Evolutionary conservation across 2,329 filamentous ascomycete genomes (phyloP).

Genomic region (Aspergillus intermedius): DNA sequence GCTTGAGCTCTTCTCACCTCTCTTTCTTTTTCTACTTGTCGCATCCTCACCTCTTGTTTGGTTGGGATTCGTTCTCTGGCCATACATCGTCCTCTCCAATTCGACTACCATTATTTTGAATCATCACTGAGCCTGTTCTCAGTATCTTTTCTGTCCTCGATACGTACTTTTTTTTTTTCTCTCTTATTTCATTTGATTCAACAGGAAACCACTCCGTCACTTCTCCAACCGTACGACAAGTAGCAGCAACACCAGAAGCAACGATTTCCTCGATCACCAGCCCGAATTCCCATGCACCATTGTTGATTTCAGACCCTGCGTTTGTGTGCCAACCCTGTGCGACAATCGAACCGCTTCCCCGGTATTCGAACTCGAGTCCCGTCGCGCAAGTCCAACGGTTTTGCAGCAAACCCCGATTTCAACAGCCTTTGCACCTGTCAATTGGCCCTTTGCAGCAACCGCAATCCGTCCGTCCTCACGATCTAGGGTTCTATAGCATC

Average conservation of each 20-base stretch:
- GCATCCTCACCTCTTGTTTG: not conserved
- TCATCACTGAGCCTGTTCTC: not conserved
- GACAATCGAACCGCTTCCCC: not conserved
- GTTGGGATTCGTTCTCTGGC: not conserved
- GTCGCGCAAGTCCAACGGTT: no score
- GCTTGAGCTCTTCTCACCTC: not conserved
- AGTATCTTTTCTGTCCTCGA: not conserved
- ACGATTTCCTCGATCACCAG: not conserved
- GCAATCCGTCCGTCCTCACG: not conserved
- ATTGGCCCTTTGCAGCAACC: constrained; percentile 2
- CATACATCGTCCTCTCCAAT: not conserved
- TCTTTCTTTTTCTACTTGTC: not conserved
- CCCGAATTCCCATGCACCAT: not conserved
- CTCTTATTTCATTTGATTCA: constrained; percentile 6
- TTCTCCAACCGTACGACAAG: constrained; percentile 7
- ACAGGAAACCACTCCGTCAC: constrained; percentile 1
- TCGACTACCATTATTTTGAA: not conserved
- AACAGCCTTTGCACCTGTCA: constrained; percentile 5
- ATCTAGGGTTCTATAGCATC: not conserved
- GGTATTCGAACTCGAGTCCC: no score
- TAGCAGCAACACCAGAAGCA: constrained; percentile 1
- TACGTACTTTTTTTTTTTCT: constrained; percentile 2
- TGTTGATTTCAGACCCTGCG: not conserved
- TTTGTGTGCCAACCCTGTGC: not conserved
- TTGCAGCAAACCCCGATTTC: not conserved